These are phyloP conservation scores for Monascus ruber DNA, from an alignment of 2,329 filamentous ascomycete species.

Conservation along the genomic window DNA sequence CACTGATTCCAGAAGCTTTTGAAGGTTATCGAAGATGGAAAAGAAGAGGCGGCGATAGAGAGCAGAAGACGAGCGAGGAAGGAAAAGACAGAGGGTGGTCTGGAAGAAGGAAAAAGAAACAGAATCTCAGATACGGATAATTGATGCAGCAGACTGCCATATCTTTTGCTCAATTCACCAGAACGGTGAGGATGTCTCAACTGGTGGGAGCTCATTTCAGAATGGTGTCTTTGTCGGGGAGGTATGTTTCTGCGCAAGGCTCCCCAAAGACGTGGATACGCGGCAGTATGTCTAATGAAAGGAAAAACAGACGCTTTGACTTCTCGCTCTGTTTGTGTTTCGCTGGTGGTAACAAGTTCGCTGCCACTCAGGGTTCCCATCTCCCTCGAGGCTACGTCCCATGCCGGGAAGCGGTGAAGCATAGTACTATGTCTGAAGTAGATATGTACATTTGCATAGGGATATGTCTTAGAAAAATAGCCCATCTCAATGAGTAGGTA, in stretches of 20 bases:
- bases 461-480: constrained; percentile 13
- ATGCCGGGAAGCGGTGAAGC: constrained; percentile 12
- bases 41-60: constrained; percentile 6
- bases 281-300: constrained; percentile 9
- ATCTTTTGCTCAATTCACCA: constrained; percentile 4
- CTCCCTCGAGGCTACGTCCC: constrained; percentile 7
- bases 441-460: constrained; percentile 9
- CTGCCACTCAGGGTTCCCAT: constrained; percentile 3
- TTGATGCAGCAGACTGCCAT: constrained; percentile 2
- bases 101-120: constrained; percentile 1
- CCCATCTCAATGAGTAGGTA: constrained; percentile 7
- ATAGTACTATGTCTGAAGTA: constrained; percentile 4
- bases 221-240: constrained; percentile 11
- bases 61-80: constrained; percentile 2
- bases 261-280: constrained; percentile 9
- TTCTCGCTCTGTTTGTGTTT: constrained; percentile 9
- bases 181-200: constrained; percentile 3
- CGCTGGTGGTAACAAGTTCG: constrained; percentile 1
- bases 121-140: constrained; percentile 2
- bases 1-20: constrained; percentile 15
- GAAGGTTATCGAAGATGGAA: constrained; percentile 4
- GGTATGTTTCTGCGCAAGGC: constrained; percentile 7
- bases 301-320: constrained; percentile 5
- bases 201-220: background rate
- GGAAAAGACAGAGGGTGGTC: constrained; percentile 5